Evolutionary conservation across 2,329 filamentous ascomycete species (phyloP).

Genomic region (Teratosphaeria gauchensis): DNA sequence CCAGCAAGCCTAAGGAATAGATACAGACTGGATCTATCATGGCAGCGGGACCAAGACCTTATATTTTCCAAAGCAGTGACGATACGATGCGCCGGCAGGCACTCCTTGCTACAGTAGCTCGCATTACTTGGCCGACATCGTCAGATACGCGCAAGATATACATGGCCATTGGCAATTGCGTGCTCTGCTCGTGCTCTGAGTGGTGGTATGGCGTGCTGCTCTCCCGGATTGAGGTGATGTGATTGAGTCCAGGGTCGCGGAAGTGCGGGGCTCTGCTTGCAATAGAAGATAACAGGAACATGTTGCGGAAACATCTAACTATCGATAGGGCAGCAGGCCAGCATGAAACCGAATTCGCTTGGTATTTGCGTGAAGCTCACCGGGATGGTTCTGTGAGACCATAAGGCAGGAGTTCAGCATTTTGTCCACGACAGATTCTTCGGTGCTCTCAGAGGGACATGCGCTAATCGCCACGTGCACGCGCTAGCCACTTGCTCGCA

Average conservation of each 20-base stretch:
- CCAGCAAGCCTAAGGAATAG: constrained; percentile 14
- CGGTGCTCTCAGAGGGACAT: too few relatives aligned
- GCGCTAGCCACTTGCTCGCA: too few relatives aligned
- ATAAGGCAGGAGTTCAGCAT: too few relatives aligned
- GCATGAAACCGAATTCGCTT: too few relatives aligned
- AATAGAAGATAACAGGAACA: too few relatives aligned
- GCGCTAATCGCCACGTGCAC: too few relatives aligned
- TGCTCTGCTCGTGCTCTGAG: background rate
- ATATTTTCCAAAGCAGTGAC: background rate
- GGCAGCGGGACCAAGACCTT: background rate
- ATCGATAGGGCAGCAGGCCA: too few relatives aligned
- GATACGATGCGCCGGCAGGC: background rate
- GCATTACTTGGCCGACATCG: background rate
- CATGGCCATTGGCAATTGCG: background rate
- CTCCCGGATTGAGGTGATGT: background rate
- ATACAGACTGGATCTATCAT: constrained; percentile 12
- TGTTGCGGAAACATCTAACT: too few relatives aligned
- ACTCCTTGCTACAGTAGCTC: background rate
- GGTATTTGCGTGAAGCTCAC: too few relatives aligned
- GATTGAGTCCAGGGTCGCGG: background rate
- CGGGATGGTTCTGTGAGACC: too few relatives aligned
- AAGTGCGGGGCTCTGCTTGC: background rate
- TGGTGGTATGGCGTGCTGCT: background rate
- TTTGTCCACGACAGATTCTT: too few relatives aligned
- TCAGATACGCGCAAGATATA: background rate